Conservation (phyloP, 2,329 filamentous ascomycete genomes). For the Cladosporium phlei region DNA sequence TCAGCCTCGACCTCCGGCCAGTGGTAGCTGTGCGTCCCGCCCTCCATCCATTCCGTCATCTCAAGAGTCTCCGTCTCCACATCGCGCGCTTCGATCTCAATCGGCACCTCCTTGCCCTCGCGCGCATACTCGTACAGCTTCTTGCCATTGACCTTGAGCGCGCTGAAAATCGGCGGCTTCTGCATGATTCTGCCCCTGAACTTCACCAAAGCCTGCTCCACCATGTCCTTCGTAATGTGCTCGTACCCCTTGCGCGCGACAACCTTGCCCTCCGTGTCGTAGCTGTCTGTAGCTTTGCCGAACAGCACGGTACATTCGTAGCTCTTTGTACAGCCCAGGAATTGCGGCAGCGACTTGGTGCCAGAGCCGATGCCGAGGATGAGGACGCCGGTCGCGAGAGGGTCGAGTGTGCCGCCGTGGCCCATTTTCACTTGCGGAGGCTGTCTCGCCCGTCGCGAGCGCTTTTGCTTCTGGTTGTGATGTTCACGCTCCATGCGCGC, state of each 20-base stretch:
- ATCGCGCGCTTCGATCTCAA: slow-evolving; percentile 74
- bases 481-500: slow-evolving; percentile 53
- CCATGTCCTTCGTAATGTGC: slow-evolving; percentile 72
- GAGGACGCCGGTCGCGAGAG: slow-evolving; percentile 86
- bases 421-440: slow-evolving; percentile 81
- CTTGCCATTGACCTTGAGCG: slow-evolving; percentile 88
- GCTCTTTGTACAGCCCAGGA: slow-evolving; percentile 83
- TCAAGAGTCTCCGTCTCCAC: slow-evolving; percentile 76
- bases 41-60: slow-evolving; percentile 76
- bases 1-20: slow-evolving; percentile 79
- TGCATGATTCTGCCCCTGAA: slow-evolving; percentile 85
- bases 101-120: slow-evolving; percentile 78
- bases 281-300: slow-evolving; percentile 86
- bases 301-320: slow-evolving; percentile 90
- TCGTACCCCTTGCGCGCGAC: slow-evolving; percentile 69
- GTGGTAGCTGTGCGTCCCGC: slow-evolving; percentile 70
- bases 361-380: slow-evolving; percentile 82
- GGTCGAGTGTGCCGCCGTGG: slow-evolving; percentile 92
- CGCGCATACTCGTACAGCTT: slow-evolving; percentile 93
- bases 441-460: slow-evolving; percentile 48
- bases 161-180: slow-evolving; percentile 87
- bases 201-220: slow-evolving; percentile 68
- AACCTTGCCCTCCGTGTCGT: slow-evolving; percentile 81
- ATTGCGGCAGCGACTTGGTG: slow-evolving; percentile 75
- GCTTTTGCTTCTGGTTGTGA: slow-evolving; percentile 55